Percentiles rank a stretch among this genome's conserved stretches.
These are phyloP conservation scores for Lentinula raphanica DNA, from an alignment of 768 basidiomycete species.

Conservation along the genomic window DNA sequence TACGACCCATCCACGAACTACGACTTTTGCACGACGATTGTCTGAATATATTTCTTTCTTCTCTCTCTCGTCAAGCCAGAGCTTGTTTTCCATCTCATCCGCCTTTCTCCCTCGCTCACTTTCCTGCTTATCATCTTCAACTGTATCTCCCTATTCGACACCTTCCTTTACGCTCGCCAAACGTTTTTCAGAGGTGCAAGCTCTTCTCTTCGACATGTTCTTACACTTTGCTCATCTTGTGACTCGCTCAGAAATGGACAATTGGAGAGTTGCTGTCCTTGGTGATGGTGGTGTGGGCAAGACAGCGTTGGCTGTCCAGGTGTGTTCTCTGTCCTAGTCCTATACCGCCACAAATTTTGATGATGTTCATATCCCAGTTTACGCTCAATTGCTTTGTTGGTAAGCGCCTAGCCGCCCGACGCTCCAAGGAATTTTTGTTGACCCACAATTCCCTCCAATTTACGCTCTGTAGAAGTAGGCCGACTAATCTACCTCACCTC, in stretches of 20 bases:
- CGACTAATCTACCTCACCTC: slow-evolving; percentile 6
- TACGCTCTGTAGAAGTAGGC: slow-evolving; percentile 47
- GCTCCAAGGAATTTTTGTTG: slow-evolving; percentile 5
- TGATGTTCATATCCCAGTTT: slow-evolving; percentile 48
- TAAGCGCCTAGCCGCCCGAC: slow-evolving; percentile 34
- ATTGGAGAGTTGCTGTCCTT: slow-evolving; percentile 92
- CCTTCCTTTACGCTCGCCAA: slow-evolving; percentile 26
- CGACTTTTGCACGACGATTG: slow-evolving; percentile 54
- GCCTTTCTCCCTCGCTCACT: slow-evolving; percentile 20
- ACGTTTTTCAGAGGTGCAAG: slow-evolving; percentile 26
- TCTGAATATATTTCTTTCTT: slow-evolving; percentile 40
- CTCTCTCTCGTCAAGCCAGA: slow-evolving; percentile 19
- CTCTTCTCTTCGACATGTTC: background rate
- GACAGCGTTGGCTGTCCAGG: slow-evolving; percentile 94
- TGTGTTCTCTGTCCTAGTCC: slow-evolving; percentile 32
- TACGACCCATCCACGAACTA: slow-evolving; percentile 48
- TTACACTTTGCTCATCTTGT: slow-evolving; percentile 12
- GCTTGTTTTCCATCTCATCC: slow-evolving; percentile 26
- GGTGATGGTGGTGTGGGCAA: slow-evolving; percentile 98
- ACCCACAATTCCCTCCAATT: slow-evolving; percentile 9
- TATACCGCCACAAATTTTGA: background rate
- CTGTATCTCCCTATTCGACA: slow-evolving; percentile 16
- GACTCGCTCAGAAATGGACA: slow-evolving; percentile 65
- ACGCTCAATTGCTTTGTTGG: slow-evolving; percentile 96
- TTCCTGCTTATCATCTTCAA: slow-evolving; percentile 15